Evolutionary conservation across 2,329 filamentous ascomycete genomes (phyloP).

Genomic region (Colletotrichum sp.): DNA sequence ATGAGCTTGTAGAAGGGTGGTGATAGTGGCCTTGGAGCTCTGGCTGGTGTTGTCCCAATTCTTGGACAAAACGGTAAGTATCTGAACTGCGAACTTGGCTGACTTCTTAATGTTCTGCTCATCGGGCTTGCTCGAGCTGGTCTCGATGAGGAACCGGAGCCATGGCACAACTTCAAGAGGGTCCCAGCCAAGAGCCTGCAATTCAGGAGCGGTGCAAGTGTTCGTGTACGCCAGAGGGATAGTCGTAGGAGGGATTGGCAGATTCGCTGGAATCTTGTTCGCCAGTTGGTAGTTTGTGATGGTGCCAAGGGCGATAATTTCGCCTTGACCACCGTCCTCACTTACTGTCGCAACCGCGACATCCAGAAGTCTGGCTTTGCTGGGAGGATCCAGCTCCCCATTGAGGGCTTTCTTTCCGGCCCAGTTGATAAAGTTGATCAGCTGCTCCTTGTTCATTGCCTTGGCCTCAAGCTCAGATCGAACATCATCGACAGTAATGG

Average conservation of each 20-base stretch:
- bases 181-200: constrained; percentile 85
- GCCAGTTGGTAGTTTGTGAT: constrained; percentile 78
- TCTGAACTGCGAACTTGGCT: constrained; percentile 75
- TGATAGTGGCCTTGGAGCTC: constrained; percentile 68
- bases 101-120: constrained; percentile 75
- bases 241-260: constrained; percentile 82
- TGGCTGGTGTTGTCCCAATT: constrained; percentile 83
- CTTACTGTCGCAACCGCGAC: constrained; percentile 78
- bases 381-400: constrained; percentile 74
- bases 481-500: constrained; percentile 87
- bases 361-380: constrained; percentile 73
- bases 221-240: constrained; percentile 87
- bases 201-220: constrained; percentile 66
- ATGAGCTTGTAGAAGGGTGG: constrained; percentile 67
- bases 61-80: constrained; percentile 83
- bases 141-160: constrained; percentile 80
- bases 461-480: constrained; percentile 81
- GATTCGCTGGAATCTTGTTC: constrained; percentile 78
- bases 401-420: constrained; percentile 72
- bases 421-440: constrained; percentile 87
- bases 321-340: constrained; percentile 63
- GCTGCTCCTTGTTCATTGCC: constrained; percentile 78
- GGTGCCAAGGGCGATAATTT: constrained; percentile 77
- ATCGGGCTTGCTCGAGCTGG: constrained; percentile 61
- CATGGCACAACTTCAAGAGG: constrained; percentile 85